These are phyloP conservation scores for Glonium stellatum DNA, from an alignment of 495 filamentous ascomycete genomes.

Conservation along the genomic window DNA sequence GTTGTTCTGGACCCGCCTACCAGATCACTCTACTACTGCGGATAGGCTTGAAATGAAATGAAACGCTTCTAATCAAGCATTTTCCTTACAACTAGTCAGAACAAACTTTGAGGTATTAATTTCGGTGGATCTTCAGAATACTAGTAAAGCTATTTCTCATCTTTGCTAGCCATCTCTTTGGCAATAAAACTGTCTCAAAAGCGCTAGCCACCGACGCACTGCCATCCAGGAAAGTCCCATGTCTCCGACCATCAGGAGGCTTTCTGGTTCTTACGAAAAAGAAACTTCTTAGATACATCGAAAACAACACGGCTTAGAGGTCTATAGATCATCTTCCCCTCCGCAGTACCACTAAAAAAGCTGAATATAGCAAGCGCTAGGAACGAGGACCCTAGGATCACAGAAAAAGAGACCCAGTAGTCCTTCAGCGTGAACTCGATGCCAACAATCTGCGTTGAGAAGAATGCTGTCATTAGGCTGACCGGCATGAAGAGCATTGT, in stretches of 20 bases:
- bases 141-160: too few relatives aligned
- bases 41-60: too few relatives aligned
- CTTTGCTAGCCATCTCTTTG: too few relatives aligned
- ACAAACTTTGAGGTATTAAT: too few relatives aligned
- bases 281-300: constrained; percentile 15
- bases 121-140: too few relatives aligned
- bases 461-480: constrained; percentile 78
- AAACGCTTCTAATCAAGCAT: too few relatives aligned
- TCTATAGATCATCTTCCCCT: constrained; percentile 30
- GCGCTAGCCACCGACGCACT: too few relatives aligned
- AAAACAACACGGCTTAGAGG: constrained; percentile 21
- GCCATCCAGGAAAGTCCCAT: too few relatives aligned
- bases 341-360: constrained; percentile 45
- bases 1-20: neutral
- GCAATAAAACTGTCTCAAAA: too few relatives aligned
- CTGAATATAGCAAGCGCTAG: constrained; percentile 52
- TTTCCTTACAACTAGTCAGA: too few relatives aligned
- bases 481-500: constrained; percentile 81
- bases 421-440: constrained; percentile 53
- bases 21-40: too few relatives aligned
- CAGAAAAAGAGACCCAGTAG: constrained; percentile 69
- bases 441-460: constrained; percentile 61
- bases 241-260: neutral
- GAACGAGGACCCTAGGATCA: constrained; percentile 59
- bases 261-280: constrained; percentile 5